These are phyloP conservation scores for Musa beccarii DNA, from an alignment of 176 grass and related monocot species.

Conservation along the genomic window DNA sequence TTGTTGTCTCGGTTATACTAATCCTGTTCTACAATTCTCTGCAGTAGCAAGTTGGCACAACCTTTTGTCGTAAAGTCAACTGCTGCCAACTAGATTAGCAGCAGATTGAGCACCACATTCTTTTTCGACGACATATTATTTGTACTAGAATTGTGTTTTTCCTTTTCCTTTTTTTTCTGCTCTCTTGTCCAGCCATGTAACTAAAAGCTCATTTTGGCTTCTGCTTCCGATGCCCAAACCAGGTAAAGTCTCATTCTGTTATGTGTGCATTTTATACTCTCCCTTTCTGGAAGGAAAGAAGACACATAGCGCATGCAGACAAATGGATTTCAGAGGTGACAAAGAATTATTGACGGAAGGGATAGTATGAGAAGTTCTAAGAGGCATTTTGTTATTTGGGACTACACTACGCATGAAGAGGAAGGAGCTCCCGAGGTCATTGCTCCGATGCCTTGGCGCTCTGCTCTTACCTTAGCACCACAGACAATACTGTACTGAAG, in stretches of 20 bases:
- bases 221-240: background rate
- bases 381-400: too few species aligned
- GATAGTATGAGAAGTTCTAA: too few species aligned
- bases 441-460: background rate
- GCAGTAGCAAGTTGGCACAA: slow-evolving; percentile 35
- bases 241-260: too few species aligned
- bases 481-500: background rate
- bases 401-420: too few species aligned
- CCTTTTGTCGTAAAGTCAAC: slow-evolving; percentile 11
- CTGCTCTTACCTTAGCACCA: too few species aligned
- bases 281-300: too few species aligned
- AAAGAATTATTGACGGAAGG: too few species aligned
- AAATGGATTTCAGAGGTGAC: too few species aligned
- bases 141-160: background rate
- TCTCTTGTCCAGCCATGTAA: background rate
- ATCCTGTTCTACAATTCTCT: slow-evolving; percentile 98
- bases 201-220: background rate
- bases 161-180: too few species aligned
- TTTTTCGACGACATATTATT: background rate
- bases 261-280: too few species aligned
- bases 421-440: too few species aligned
- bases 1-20: slow-evolving; percentile 70
- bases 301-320: too few species aligned
- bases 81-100: background rate
- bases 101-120: background rate